Evolutionary conservation across 2,329 filamentous ascomycete genomes (phyloP).

Genomic region (Fusarium scirpi): DNA sequence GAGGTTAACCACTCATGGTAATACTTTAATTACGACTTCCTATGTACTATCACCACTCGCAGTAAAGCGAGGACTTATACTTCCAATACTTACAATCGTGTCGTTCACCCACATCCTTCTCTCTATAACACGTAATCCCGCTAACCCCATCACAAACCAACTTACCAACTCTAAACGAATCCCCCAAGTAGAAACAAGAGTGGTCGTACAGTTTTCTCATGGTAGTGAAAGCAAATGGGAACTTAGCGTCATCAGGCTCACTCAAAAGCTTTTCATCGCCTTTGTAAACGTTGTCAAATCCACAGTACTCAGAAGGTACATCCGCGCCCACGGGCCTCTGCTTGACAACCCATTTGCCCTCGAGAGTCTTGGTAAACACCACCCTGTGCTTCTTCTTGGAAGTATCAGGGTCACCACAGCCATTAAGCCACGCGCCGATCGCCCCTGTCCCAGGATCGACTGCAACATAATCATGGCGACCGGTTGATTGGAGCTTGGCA

Average conservation of each 20-base stretch:
- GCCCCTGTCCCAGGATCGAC: conserved; percentile 18
- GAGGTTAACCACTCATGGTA: too few relatives aligned
- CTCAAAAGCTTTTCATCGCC: too few relatives aligned
- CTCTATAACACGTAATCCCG: conserved; percentile 5
- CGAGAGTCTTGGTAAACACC: too few relatives aligned
- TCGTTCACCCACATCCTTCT: background rate
- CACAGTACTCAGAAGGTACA: too few relatives aligned
- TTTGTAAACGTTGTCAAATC: too few relatives aligned
- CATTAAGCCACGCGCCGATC: conserved; percentile 17
- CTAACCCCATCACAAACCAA: conserved; percentile 7
- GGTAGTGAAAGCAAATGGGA: too few relatives aligned
- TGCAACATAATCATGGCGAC: conserved; percentile 13
- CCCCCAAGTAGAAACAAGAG: background rate
- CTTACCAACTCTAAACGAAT: background rate
- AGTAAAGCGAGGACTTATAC: background rate
- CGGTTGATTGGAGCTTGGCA: background rate
- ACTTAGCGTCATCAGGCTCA: too few relatives aligned
- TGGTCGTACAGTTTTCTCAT: background rate
- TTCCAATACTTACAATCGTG: background rate
- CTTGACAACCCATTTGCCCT: too few relatives aligned
- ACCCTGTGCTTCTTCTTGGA: conserved; percentile 10
- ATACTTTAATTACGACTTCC: too few relatives aligned
- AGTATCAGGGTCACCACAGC: background rate
- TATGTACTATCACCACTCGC: background rate
- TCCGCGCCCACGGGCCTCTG: too few relatives aligned